Evolutionary conservation across 2,329 filamentous ascomycete species (phyloP), one percentile per base, ranked within the genome.

Genomic region (Ceratocystis diversiconidia): DNA sequence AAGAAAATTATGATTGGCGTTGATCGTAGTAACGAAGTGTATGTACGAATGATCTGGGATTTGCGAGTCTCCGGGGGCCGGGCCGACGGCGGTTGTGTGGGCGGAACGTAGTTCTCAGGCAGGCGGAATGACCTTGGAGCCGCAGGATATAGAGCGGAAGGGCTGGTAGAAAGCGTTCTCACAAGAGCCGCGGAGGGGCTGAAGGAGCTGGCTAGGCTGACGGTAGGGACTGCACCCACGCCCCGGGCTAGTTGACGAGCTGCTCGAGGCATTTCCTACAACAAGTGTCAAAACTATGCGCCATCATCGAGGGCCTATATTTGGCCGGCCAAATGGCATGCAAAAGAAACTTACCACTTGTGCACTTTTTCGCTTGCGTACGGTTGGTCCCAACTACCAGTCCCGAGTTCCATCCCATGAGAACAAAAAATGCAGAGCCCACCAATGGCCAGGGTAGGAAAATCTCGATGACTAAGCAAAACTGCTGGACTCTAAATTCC

Each of bases 41-140:
- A 96, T 71, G 88, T 85, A 66, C 92, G 85, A 67, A 85, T 80
- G 67, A 97, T 81, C 76, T 99, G 94, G 17, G 91, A 87, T 78
- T 97, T 96, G 74, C 92, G 88, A 72, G 87, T 87, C 73, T 95
- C 88, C 60, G 92, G 84, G 22, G 86, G 88, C 73, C 92, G 89
- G 74, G 95, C 88, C 65, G 89, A 95, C 3, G 90, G 90, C 2
- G 92, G 92, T 75, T 96, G 91, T 0, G 85, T 87, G 0, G 85
- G 83, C 77, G 82, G 86, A 1, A 79, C 74, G 69, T 80, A 79
- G 69, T 81, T 76, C 66, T 76, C 74, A 0, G 79, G 79, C 30
- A 79, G 71, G 43, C 70, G 73, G 22, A 78, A 50, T 8, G 67
- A 64, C 8, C 57, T 55, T 19, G 69, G 67, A 5, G 69, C 68